Base-by-base conservation (phyloP, 2,329 filamentous ascomycete genomes). In the Rutstroemia sydowiana region DNA sequence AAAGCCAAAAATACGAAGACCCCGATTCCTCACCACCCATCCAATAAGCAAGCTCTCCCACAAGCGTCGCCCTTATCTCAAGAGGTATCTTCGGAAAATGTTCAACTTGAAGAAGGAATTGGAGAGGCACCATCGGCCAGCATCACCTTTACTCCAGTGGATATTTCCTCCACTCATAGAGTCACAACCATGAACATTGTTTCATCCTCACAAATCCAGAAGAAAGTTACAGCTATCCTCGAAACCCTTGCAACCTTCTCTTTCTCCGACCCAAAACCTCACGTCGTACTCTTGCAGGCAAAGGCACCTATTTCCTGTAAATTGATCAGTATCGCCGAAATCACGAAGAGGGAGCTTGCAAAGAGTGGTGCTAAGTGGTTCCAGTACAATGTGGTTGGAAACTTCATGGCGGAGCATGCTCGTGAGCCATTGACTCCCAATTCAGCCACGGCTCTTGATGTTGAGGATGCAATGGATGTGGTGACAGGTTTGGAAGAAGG, bases 241-340 rank as follows among this genome's bases (percentile, higher is more conserved):
- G 51, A 58, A 2, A 49, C 59, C 0, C 56, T 70, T 11, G 58
- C 59, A 10, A 54, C 45, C 5, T 59, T 60, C 31, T 55, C 56
- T 14, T 47, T 55, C 14, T 48, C 55, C 3, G 55, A 57, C 3
- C 43, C 57, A 5, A 70, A 71, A 55, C 66, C 70, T 1, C 60
- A 56, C 16, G 56, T 78, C 0, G 62, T 73, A 8, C 58, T 68
- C 32, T 55, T 76, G 9, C 61, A 64, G 40, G 68, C 73, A 13
- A 68, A 69, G 48, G 64, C 67, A 3, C 57, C 59, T 13, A 64
- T 61, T 3, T 74, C 78, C 1, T 74, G 73, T 66, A 90, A 89
- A 66, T 71, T 88, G 61, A 78, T 88, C 59, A 84, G 78, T 3
- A 76, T 88, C 42, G 75, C 75, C 41, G 85, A 89, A 66, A 81